Conservation (phyloP, 2,329 filamentous ascomycete genomes). For the Hymenotorrendiella dingleyae region DNA sequence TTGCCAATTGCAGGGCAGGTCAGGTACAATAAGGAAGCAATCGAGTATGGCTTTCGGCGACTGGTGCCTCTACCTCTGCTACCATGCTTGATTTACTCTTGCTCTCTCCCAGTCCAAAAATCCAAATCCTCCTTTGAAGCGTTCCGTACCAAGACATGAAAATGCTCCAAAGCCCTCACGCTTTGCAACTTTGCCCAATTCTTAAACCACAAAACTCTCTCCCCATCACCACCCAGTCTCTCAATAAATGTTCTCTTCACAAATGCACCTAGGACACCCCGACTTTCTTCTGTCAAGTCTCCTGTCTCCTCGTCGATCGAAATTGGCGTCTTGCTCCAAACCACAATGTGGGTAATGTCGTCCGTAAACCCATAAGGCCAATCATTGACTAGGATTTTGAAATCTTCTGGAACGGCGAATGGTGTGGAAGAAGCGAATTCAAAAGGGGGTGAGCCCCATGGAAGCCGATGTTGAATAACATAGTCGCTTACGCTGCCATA, state of each 20-base stretch:
- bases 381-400: conserved; percentile 76
- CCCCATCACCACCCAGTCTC: conserved; percentile 42
- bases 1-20: too few species aligned
- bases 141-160: conserved; percentile 67
- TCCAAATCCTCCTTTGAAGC: conserved; percentile 46
- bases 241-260: conserved; percentile 63
- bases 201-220: conserved; percentile 77
- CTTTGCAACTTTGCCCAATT: conserved; percentile 89
- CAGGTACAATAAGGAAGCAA: too few species aligned
- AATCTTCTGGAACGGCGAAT: conserved; percentile 50
- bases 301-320: conserved; percentile 64
- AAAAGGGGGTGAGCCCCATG: conserved; percentile 62
- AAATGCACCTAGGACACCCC: conserved; percentile 59
- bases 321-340: conserved; percentile 84
- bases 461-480: conserved; percentile 66
- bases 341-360: conserved; percentile 72
- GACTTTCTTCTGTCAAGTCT: conserved; percentile 64
- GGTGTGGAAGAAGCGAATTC: conserved; percentile 35
- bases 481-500: conserved; percentile 80
- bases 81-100: too few species aligned
- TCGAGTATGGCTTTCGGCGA: too few species aligned
- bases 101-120: conserved; percentile 41
- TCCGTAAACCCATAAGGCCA: conserved; percentile 80
- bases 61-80: too few species aligned
- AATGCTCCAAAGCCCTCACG: conserved; percentile 79